phyloP scores from a whole-genome alignment of 306 rosid genomes.

The Oemleria cerasiformis region DNA sequence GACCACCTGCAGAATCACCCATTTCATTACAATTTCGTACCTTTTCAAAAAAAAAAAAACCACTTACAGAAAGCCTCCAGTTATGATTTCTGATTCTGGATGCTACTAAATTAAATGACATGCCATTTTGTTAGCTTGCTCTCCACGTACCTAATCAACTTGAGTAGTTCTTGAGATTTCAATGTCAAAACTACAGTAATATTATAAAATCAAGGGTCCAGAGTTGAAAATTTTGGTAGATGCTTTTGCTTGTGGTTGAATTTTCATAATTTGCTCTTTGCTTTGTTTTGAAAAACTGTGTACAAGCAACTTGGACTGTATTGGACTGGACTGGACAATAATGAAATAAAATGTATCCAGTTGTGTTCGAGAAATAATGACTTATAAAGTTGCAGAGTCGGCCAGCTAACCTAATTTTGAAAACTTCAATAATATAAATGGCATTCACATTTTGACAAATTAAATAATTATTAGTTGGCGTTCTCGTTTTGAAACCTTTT shows the following conservation, averaged over 20 bases:
- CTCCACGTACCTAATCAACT: too few species aligned
- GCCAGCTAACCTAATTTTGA: constrained; percentile 6
- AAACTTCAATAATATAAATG: neutral
- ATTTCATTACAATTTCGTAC: too few species aligned
- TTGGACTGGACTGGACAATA: neutral
- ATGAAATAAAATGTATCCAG: neutral
- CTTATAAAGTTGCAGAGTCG: constrained; percentile 2
- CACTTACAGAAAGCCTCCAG: too few species aligned
- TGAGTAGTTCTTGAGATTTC: too few species aligned
- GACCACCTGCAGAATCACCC: too few species aligned
- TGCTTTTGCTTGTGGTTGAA: neutral
- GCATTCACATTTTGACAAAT: neutral
- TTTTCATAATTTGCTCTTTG: neutral
- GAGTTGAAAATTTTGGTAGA: neutral
- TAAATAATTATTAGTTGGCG: too few species aligned
- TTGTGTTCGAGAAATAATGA: neutral
- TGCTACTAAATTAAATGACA: too few species aligned
- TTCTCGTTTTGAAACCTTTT: neutral
- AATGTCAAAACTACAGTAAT: too few species aligned
- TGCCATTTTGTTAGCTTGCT: too few species aligned
- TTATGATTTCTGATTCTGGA: too few species aligned
- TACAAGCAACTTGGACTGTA: neutral
- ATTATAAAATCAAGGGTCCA: too few species aligned
- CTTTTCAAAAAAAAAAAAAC: too few species aligned
- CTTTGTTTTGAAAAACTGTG: neutral